Evolutionary conservation across 2,329 filamentous ascomycete species (phyloP), one percentile per base, ranked within the genome.

Genomic region (Cytospora schulzeri): DNA sequence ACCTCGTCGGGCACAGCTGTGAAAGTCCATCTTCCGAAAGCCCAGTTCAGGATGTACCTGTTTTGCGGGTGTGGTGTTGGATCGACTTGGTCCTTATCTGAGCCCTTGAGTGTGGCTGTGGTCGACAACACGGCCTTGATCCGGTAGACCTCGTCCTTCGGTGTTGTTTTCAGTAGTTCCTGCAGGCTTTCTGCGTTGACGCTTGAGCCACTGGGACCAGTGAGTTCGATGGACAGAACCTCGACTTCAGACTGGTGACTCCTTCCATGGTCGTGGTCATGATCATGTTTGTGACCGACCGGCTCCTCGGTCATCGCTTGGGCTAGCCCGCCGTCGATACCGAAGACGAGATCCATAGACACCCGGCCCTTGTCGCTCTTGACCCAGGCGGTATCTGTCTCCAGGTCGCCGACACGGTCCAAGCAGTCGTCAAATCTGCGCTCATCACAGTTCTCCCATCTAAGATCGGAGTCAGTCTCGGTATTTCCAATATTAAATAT

Each of bases 21-120:
- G 73, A 94, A 97, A 0, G 88, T 96, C 94, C 95, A 99, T 33
- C 95, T 85, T 0, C 93, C 93, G 78, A 99, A 99, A 0, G 95
- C 95, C 95, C 95, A 99, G 76, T 99, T 99, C 66, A 99, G 84
- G 53, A 99, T 97, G 74, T 95, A 97, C 62, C 91, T 83, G 2
- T 72, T 74, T 11, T 72, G 62, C 7, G 69, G 60, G 29, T 70
- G 66, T 1, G 74, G 59, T n/a, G 72, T 68, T 3, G 77, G 70
- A 56, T 72, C 71, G 5, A 75, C 69, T 35, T 76, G 71, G 48
- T 83, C 80, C 28, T 81, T 78, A 62, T 85, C 83, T 0, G 86
- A 87, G 70, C 81, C 81, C 22, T 70, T 69, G 11, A 86, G 79
- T 0, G 77, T 71, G 0, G 79, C 74, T 0, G 81, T 77, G 2